A percentile compares a stretch with the other conserved stretches of the same genome.
phyloP scores from a whole-genome alignment of 306 rosid genomes.

The Fragaria iinumae region DNA sequence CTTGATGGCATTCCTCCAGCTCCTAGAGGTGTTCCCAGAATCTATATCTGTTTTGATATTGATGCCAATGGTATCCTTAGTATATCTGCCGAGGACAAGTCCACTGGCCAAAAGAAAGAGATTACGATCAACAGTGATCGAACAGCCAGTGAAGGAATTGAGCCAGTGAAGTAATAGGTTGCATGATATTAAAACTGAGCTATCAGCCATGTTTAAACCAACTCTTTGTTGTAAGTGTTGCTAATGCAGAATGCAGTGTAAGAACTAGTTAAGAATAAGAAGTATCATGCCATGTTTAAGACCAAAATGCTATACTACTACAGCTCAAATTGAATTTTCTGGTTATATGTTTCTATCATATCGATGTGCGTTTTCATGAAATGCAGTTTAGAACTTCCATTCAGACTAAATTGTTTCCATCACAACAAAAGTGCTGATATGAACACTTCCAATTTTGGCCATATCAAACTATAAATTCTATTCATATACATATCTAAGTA shows the following conservation, averaged over 20 bases:
- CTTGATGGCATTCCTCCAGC: conserved; percentile 10
- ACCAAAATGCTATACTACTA: neutral
- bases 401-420: neutral
- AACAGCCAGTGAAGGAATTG: neutral
- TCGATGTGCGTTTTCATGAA: neutral
- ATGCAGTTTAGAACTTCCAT: neutral
- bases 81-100: neutral
- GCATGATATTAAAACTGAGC: neutral
- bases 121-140: conserved; percentile 1
- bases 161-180: neutral
- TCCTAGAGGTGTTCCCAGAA: neutral
- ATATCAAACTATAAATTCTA: too few relatives aligned
- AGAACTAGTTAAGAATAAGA: neutral
- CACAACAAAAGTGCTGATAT: neutral
- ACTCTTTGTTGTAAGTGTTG: neutral
- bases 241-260: neutral
- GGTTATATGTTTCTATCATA: neutral
- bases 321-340: neutral
- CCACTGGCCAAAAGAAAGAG: neutral
- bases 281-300: neutral
- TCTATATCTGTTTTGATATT: neutral
- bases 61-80: conserved; percentile 6
- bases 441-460: neutral
- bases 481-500: neutral
- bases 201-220: neutral